These are phyloP conservation scores for Epicoccum nigrum DNA, from an alignment of 2,329 filamentous ascomycete species.

Conservation along the genomic window DNA sequence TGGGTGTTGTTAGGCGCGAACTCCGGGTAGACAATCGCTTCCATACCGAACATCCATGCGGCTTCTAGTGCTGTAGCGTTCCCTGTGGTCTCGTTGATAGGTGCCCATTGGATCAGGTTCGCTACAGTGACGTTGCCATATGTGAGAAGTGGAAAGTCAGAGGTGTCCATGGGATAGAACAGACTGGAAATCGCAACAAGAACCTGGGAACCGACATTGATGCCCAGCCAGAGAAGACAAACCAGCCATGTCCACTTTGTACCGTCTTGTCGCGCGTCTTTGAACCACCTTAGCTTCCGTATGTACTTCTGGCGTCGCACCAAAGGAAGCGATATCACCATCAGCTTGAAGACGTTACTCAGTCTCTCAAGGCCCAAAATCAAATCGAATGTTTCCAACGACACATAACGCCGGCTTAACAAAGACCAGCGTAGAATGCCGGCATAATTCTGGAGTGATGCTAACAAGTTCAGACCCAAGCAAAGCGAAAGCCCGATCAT, in stretches of 20 bases:
- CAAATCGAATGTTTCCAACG: constrained; percentile 43
- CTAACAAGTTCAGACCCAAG: constrained; percentile 43
- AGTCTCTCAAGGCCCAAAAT: constrained; percentile 41
- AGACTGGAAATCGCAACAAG: constrained; percentile 42
- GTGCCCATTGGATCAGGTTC: constrained; percentile 30
- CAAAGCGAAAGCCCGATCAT: constrained; percentile 43
- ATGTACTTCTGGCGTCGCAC: constrained; percentile 33
- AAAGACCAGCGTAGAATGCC: constrained; percentile 44
- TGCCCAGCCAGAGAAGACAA: constrained; percentile 39
- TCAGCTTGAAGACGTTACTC: constrained; percentile 42
- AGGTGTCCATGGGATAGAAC: constrained; percentile 45
- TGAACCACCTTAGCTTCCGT: constrained; percentile 35
- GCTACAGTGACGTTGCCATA: constrained; percentile 37
- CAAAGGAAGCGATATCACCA: constrained; percentile 42
- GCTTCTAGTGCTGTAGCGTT: constrained; percentile 25
- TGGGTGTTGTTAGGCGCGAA: constrained; percentile 20
- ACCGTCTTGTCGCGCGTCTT: constrained; percentile 38
- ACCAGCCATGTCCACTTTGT: constrained; percentile 43
- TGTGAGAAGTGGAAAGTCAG: constrained; percentile 32
- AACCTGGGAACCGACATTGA: constrained; percentile 44
- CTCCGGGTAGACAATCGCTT: constrained; percentile 33
- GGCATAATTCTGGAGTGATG: constrained; percentile 43
- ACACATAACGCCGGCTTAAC: constrained; percentile 40
- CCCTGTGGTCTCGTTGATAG: not conserved
- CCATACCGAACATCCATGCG: constrained; percentile 40